These are phyloP conservation scores for Citrus sp. DNA, from an alignment of 345 rosid species.

Conservation along the genomic window DNA sequence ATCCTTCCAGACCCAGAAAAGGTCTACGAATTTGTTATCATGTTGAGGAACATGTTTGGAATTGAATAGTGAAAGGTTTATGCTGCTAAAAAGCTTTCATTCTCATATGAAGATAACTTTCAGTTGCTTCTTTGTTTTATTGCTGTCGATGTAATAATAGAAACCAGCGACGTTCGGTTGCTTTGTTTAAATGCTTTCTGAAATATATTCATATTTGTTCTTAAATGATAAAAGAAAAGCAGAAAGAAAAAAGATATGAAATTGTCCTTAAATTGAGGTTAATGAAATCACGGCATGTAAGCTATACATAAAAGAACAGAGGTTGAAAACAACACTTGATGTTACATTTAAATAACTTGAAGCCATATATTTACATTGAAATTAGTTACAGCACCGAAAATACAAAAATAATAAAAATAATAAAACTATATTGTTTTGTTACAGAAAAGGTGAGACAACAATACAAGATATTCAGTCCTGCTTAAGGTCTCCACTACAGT, in stretches of 20 bases:
- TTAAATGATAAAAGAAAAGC: too few relatives aligned
- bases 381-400: background rate
- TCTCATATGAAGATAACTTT: background rate
- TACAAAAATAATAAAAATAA: background rate
- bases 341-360: background rate
- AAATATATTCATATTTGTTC: too few relatives aligned
- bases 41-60: constrained; percentile 51
- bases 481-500: background rate
- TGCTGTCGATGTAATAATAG: background rate
- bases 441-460: background rate
- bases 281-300: too few relatives aligned
- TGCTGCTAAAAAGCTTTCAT: too few relatives aligned
- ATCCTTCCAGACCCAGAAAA: too few relatives aligned
- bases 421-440: background rate
- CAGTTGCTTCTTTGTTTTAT: background rate
- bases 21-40: background rate
- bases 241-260: too few relatives aligned
- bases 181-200: background rate
- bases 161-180: background rate
- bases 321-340: background rate
- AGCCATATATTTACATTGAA: background rate
- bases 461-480: background rate
- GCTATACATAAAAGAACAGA: too few relatives aligned
- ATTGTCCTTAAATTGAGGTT: too few relatives aligned
- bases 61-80: constrained; percentile 12